Evolutionary conservation across 257 asterid genomes (phyloP), one percentile per base, ranked within the genome.

Genomic region (Paraleonurus japonicus): DNA sequence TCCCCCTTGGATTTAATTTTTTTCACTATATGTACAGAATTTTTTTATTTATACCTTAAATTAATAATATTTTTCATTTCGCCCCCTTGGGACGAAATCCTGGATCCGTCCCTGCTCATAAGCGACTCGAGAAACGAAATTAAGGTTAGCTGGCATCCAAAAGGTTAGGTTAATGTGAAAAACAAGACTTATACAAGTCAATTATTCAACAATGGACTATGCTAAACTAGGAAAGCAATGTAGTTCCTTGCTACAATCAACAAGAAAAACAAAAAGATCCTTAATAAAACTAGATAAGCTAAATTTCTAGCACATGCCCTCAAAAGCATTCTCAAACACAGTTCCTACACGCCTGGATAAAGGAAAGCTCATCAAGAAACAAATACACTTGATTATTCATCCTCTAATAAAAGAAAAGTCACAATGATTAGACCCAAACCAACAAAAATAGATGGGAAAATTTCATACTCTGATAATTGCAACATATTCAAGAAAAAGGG

Each of bases 351-450:
- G 2, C 41, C 70, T 23, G 43, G 66, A 71, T 5, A 66, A 50
- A 45, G 23, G 54, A 67, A 55, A 39, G 60, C 57, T 71, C 72
- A 7, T 33, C 65, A 48, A 77, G 60, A 53, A 68, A 70, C 68
- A 66, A 30, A 37, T 37, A 16, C 63, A 70, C 30, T 30, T 57
- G 41, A 48, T 48, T 45, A 60, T 15, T 58, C 45, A 73, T 77
- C 39, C 15, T 33, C 65, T 33, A 19, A 16, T 32, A 15, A 16
- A 61, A n/a, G 62, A 55, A 15, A 57, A 51, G 13, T 3, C 32
- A 50, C 22, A 65, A 30, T 59, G n/a, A 65, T 51, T 32, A 75
- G 55, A 61, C 61, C 37, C 17, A 71, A 80, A 32, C 58, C 55
- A 50, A 23, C 26, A 66, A 72, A 16, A 54, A 4, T n/a, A 41